phyloP scores from a whole-genome alignment of 129 eudicot genomes.

The Mikania micrantha region DNA sequence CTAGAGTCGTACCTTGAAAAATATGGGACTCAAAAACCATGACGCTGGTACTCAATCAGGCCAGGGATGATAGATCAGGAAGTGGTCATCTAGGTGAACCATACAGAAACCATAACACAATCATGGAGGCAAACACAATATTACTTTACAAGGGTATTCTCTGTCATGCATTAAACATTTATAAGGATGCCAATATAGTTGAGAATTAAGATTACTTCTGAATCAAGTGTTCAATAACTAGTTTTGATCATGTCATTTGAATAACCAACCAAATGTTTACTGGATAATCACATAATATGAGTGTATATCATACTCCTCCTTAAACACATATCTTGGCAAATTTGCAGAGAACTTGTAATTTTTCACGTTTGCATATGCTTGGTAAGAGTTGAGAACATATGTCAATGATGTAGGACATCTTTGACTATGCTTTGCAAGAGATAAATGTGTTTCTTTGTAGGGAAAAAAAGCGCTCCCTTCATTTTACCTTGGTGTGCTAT shows the following conservation, averaged over 20 bases:
- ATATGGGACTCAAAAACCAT: not conserved
- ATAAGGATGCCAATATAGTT: not conserved
- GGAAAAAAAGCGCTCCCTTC: not conserved
- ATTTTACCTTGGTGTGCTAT: not conserved
- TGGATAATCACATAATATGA: not conserved
- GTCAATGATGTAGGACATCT: not conserved
- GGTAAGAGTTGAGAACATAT: not conserved
- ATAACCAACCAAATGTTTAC: not conserved
- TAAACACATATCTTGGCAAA: not conserved
- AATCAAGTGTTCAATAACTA: not conserved
- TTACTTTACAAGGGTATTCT: not conserved
- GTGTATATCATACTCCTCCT: not conserved
- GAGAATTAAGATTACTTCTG: not conserved
- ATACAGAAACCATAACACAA: not conserved
- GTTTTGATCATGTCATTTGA: not conserved
- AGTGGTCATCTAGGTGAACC: not conserved
- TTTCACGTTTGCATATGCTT: not conserved
- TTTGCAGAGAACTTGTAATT: not conserved
- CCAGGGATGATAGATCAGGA: not conserved
- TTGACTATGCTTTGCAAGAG: not conserved
- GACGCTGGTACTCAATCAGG: not conserved
- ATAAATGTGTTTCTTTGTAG: not conserved
- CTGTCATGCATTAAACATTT: constrained; percentile 2
- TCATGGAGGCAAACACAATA: not conserved
- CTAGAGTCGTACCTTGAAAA: not conserved